Percentiles rank a stretch among this genome's conserved stretches.
Conservation (phyloP, 139 green algal genomes). For the Eudorina sp. region DNA sequence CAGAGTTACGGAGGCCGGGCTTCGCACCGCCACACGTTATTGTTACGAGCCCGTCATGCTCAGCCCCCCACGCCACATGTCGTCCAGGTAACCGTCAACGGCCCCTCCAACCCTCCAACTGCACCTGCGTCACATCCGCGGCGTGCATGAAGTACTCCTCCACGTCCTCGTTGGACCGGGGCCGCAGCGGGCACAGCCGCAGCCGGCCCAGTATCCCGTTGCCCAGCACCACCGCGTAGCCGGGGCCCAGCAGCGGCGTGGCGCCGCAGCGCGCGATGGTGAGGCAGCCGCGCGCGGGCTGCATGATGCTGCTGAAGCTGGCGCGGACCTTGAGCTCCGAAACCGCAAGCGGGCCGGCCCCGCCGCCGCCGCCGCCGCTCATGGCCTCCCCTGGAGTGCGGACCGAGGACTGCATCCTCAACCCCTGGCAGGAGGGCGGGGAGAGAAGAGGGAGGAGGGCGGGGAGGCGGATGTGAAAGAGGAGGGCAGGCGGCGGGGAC, state of each 20-base stretch:
- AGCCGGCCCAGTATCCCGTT: conserved; percentile 33
- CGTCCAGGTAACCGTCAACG: too few relatives aligned
- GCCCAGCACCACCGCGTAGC: conserved; percentile 33
- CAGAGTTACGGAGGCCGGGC: too few relatives aligned
- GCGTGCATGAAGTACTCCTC: conserved; percentile 53
- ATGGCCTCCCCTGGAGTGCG: neutral
- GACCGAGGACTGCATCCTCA: neutral
- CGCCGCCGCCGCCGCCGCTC: neutral
- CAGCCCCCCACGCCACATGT: neutral
- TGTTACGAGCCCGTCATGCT: too few relatives aligned
- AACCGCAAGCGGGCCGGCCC: neutral
- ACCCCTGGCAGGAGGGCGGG: too few relatives aligned
- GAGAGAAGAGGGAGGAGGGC: too few relatives aligned
- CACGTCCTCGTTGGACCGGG: conserved; percentile 22
- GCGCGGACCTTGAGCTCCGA: conserved; percentile 14
- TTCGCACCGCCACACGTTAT: too few relatives aligned
- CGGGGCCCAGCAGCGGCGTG: neutral
- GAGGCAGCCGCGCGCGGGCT: conserved; percentile 45
- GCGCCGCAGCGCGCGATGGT: conserved; percentile 1
- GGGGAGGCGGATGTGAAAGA: too few relatives aligned
- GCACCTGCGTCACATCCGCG: conserved; percentile 47
- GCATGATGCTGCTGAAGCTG: conserved; percentile 42
- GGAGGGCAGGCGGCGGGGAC: too few relatives aligned
- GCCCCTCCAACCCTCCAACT: neutral
- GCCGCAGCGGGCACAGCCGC: conserved; percentile 30